phyloP scores from a whole-genome alignment of 805 yeast species.

The Yarrowia divulgata region DNA sequence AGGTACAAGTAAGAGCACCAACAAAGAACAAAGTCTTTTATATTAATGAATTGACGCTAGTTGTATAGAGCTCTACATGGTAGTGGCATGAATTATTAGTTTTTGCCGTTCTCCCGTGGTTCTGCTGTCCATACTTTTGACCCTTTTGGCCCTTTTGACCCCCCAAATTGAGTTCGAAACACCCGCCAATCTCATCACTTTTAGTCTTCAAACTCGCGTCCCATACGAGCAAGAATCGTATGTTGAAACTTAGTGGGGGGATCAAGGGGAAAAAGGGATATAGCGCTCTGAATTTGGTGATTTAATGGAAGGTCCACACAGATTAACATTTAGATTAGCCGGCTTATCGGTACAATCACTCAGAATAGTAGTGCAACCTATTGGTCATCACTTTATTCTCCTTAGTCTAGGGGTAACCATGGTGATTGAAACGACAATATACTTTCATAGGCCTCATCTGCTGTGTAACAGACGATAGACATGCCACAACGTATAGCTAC shows the following conservation, averaged over 20 bases:
- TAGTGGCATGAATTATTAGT: background rate
- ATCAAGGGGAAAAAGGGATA: background rate
- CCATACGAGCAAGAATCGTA: constrained; percentile 26
- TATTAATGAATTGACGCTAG: background rate
- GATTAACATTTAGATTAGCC: too few relatives aligned
- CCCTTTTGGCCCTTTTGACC: background rate
- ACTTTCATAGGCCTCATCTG: background rate
- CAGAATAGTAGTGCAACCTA: too few relatives aligned
- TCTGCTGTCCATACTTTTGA: too few relatives aligned
- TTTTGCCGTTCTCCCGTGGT: background rate
- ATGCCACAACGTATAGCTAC: background rate
- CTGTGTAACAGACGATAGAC: background rate
- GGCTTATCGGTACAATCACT: too few relatives aligned
- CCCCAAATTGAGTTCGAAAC: background rate
- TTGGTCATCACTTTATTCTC: background rate
- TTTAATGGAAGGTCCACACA: too few relatives aligned
- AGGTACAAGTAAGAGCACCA: too few relatives aligned
- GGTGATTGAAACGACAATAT: background rate
- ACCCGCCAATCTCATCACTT: constrained; percentile 25
- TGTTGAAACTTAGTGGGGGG: constrained; percentile 4
- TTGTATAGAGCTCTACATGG: background rate
- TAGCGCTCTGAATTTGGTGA: too few relatives aligned
- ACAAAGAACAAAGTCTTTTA: background rate
- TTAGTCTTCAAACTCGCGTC: constrained; percentile 24
- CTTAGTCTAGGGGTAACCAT: background rate